Evolutionary conservation across 805 yeast genomes (phyloP).

Genomic region (Cyberlindnera sargentensis): DNA sequence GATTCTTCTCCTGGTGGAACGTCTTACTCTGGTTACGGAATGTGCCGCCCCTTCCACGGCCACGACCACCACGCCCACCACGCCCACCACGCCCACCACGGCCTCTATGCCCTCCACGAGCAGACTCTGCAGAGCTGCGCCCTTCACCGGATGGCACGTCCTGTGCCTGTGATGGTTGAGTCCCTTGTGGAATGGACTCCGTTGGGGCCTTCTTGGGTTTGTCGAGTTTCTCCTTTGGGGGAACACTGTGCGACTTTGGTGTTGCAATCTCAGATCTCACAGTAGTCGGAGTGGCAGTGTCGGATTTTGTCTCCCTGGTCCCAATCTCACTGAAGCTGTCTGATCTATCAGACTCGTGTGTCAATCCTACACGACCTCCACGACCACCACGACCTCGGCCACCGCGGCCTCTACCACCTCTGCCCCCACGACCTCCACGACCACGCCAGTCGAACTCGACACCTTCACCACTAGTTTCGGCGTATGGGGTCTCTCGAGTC

Average conservation of each 20-base stretch:
- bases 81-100: neutral
- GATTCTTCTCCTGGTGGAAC: conserved; percentile 5
- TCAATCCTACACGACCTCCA: conserved; percentile 1
- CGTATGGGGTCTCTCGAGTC: too few relatives aligned
- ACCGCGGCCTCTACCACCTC: conserved; percentile 4
- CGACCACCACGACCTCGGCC: conserved; percentile 4
- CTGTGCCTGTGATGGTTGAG: neutral
- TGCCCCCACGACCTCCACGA: conserved; percentile 8
- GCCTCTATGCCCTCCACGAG: neutral
- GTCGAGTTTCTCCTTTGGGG: neutral
- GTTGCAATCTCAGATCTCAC: neutral
- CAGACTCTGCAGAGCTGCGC: neutral
- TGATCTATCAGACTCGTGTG: neutral
- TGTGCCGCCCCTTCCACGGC: conserved; percentile 6
- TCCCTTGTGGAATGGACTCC: neutral
- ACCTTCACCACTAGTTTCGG: too few relatives aligned
- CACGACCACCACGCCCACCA: neutral
- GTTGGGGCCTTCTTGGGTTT: neutral
- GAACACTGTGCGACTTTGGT: too few relatives aligned
- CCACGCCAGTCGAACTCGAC: too few relatives aligned
- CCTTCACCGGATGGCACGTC: too few relatives aligned
- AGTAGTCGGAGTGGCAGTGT: neutral
- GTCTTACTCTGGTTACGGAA: conserved; percentile 15
- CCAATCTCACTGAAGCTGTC: neutral
- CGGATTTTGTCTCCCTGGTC: neutral